Evolutionary conservation across 2,329 filamentous ascomycete species (phyloP), one percentile per base, ranked within the genome.

Genomic region (Aurifilum marmelostoma): DNA sequence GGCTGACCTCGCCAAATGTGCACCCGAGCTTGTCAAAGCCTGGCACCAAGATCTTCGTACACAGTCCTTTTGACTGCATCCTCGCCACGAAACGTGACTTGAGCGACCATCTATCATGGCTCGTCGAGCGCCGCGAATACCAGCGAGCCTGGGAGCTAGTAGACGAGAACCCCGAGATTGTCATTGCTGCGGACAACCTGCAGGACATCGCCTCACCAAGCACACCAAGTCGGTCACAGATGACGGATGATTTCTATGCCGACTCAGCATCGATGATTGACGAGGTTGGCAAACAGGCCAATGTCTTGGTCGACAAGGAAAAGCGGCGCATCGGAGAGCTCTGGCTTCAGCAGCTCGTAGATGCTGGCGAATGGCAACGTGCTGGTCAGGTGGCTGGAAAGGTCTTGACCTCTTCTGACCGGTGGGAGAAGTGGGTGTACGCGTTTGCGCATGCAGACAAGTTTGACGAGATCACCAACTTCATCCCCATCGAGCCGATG

Each of bases 351-450:
- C 92, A 97, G 75, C 85, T 98, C 43, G 87, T 97, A 43, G 87
- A 90, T 47, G 84, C 87, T 0, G 85, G 88, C 11, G 85, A 95
- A 71, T 99, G 96, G 96, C 77, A 78, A 11, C 83, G 87, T 68
- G 96, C 96, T 7, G 95, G 93, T 0, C 85, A 91, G 75, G 85
- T 97, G 4, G 95, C 94, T 69, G 92, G 91, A 18, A 93, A 91
- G 75, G 94, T 97, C 0, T 83, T 99, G 1, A 89, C 89, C 58
- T 93, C 91, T 1, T 89, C 93, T 0, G 85, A 91, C 62, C 85
- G 91, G 73, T 99, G 96, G 96, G 94, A 98, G 80, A 93, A 97
- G 75, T 98, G 95, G 94, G 91, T 97, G 6, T 97, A 92, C 88
- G 91, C 88, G 0, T 99, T 99, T 80, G 93, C 94, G 9, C 91